Evolutionary conservation across 805 yeast species (phyloP).

Genomic region (Wickerhamiella kurtzmanii): DNA sequence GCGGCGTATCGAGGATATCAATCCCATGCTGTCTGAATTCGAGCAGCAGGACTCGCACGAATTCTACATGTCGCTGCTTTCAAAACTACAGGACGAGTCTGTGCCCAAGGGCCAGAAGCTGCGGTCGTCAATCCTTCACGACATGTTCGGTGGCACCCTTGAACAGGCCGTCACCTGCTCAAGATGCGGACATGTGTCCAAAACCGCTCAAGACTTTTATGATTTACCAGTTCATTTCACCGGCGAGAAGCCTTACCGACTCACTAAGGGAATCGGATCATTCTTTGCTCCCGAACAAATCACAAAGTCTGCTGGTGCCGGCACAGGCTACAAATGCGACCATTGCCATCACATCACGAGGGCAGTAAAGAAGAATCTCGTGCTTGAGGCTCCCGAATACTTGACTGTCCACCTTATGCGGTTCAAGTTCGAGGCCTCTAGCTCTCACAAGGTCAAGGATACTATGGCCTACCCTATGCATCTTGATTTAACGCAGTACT

Average conservation of each 20-base stretch:
- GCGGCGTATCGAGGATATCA: conserved; percentile 62
- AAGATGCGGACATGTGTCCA: conserved; percentile 67
- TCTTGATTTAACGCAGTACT: conserved; percentile 55
- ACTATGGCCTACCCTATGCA: conserved; percentile 68
- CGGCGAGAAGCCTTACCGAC: conserved; percentile 32
- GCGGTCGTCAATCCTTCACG: conserved; percentile 70
- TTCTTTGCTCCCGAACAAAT: conserved; percentile 75
- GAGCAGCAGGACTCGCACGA: conserved; percentile 98
- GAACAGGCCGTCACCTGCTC: conserved; percentile 76
- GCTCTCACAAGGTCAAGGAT: conserved; percentile 68
- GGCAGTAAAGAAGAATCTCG: conserved; percentile 63
- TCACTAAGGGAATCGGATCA: conserved; percentile 63
- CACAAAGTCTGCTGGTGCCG: conserved; percentile 31
- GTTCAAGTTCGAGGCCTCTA: conserved; percentile 57
- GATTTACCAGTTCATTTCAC: conserved; percentile 76
- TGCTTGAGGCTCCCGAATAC: conserved; percentile 78
- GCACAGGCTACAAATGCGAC: conserved; percentile 56
- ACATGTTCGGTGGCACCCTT: conserved; percentile 84
- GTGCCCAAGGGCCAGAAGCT: conserved; percentile 83
- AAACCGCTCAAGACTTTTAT: conserved; percentile 85
- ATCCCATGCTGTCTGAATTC: conserved; percentile 95
- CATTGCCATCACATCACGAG: conserved; percentile 63
- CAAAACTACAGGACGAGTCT: conserved; percentile 79
- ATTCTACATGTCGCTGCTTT: conserved; percentile 82
- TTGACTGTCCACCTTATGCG: conserved; percentile 77